phyloP scores from a whole-genome alignment of 768 basidiomycete species.

The Boletus vinaceobasis region DNA sequence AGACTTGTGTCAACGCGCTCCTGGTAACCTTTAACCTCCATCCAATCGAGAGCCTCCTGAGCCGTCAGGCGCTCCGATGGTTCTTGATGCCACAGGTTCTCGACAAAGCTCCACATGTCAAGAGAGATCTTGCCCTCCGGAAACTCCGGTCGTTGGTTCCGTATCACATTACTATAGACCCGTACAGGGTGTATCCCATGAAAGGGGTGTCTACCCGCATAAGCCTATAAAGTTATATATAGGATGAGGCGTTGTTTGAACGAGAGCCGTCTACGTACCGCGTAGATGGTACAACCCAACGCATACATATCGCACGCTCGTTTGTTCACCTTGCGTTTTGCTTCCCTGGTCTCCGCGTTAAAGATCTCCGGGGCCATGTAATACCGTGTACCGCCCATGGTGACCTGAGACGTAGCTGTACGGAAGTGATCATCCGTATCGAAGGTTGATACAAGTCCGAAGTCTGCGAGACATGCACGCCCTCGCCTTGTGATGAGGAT shows the following conservation, averaged over 20 bases:
- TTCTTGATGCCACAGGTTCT: constrained; percentile 24
- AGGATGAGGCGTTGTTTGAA: not conserved
- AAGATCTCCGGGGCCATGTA: constrained; percentile 30
- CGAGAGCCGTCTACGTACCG: constrained; percentile 20
- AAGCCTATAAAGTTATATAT: constrained; percentile 7
- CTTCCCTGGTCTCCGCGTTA: not conserved
- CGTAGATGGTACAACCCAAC: constrained; percentile 40
- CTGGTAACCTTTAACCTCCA: constrained; percentile 13
- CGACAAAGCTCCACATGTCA: constrained; percentile 30
- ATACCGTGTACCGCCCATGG: constrained; percentile 12
- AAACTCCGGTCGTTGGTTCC: constrained; percentile 11
- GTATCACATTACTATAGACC: not conserved
- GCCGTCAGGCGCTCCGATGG: constrained; percentile 25
- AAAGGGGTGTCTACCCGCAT: constrained; percentile 16
- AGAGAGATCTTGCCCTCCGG: constrained; percentile 13
- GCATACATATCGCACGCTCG: constrained; percentile 40
- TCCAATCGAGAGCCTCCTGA: constrained; percentile 21
- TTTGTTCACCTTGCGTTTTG: constrained; percentile 19
- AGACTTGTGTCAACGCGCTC: constrained; percentile 5
- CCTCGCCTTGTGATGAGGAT: constrained; percentile 42
- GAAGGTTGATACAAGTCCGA: constrained; percentile 36
- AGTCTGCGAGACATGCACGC: constrained; percentile 48
- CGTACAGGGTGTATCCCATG: not conserved
- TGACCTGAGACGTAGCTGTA: constrained; percentile 5
- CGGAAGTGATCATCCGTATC: constrained; percentile 12